These are phyloP conservation scores for Verticillium nubilum DNA, from an alignment of 2,329 filamentous ascomycete species.

Conservation along the genomic window DNA sequence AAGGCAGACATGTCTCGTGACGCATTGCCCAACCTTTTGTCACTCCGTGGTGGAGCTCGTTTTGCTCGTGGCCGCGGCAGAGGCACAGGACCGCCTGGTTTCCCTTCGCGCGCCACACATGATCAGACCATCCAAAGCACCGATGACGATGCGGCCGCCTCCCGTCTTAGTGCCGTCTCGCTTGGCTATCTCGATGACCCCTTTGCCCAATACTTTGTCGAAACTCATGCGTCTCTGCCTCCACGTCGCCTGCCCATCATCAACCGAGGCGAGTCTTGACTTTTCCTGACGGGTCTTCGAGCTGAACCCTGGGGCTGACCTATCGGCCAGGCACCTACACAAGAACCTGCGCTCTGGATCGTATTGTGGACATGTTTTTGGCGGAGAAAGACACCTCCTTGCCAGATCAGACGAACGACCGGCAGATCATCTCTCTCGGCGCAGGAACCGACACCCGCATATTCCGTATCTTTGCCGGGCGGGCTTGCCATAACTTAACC, in stretches of 20 bases:
- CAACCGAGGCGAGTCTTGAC: conserved; percentile 66
- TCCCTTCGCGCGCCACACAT: conserved; percentile 34
- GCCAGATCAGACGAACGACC: conserved; percentile 12
- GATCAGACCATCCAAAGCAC: conserved; percentile 82
- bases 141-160: conserved; percentile 85
- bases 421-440: conserved; percentile 84
- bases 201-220: conserved; percentile 68
- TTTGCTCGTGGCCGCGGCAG: conserved; percentile 26
- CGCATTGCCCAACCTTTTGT: conserved; percentile 75
- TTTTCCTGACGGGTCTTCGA: not conserved
- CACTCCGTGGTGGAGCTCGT: conserved; percentile 44
- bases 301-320: conserved; percentile 5
- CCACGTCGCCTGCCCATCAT: conserved; percentile 80
- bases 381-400: conserved; percentile 15
- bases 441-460: conserved; percentile 90
- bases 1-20: conserved; percentile 58
- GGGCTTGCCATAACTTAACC: conserved; percentile 39
- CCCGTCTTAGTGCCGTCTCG: conserved; percentile 81
- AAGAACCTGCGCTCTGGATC: conserved; percentile 77
- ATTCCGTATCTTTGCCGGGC: conserved; percentile 62
- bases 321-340: conserved; percentile 74
- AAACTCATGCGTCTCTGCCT: conserved; percentile 35
- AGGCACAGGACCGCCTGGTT: conserved; percentile 20
- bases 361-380: conserved; percentile 69
- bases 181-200: conserved; percentile 79